A percentile compares a stretch with the other conserved stretches of the same genome.
Conservation (phyloP, 2,329 filamentous ascomycete species). For the Colletotrichum siamense region DNA sequence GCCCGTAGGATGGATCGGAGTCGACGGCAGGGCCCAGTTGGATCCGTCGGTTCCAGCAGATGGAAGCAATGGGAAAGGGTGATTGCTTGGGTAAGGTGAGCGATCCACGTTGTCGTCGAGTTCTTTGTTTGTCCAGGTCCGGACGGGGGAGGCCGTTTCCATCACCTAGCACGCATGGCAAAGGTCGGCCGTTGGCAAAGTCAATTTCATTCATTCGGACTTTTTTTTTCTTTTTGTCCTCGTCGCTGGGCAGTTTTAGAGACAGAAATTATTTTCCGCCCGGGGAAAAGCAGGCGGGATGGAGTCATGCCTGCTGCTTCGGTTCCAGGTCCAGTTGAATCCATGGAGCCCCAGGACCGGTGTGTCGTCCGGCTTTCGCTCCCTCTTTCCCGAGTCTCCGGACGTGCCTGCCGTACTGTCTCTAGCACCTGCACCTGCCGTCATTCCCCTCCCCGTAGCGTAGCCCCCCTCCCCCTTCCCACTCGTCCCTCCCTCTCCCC, state of each 20-base stretch:
- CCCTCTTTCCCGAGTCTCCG: conserved; percentile 11
- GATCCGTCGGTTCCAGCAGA: neutral
- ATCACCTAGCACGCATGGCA: neutral
- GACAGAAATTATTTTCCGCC: neutral
- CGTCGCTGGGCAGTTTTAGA: neutral
- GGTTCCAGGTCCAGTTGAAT: neutral
- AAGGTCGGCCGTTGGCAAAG: neutral
- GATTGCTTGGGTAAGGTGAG: neutral
- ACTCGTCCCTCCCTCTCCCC: neutral
- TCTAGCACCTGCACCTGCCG: neutral
- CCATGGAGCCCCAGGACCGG: neutral
- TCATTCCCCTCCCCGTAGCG: neutral
- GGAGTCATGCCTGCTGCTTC: neutral
- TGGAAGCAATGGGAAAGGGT: neutral
- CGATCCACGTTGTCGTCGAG: neutral
- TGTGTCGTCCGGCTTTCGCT: neutral
- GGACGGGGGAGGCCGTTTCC: neutral
- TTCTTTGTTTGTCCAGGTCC: neutral
- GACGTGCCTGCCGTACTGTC: neutral
- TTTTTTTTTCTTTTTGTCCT: neutral
- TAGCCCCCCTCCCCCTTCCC: neutral
- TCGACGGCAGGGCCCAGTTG: neutral
- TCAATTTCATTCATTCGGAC: neutral
- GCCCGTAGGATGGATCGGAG: neutral
- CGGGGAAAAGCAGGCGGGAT: neutral